Evolutionary conservation across 2,329 filamentous ascomycete species (phyloP).

Genomic region (Penicillium paneum): DNA sequence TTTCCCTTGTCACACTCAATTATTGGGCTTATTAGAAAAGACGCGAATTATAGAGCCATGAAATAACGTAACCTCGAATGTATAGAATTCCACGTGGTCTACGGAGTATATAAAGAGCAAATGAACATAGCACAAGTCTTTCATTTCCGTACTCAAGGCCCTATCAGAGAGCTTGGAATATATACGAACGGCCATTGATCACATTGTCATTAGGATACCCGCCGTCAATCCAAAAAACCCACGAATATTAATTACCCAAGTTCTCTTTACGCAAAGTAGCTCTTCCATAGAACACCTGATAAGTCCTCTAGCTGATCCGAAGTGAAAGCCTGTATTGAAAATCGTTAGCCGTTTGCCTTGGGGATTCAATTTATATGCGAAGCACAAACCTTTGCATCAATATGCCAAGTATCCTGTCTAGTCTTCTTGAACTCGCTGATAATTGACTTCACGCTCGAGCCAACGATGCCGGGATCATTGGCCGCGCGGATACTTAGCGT

Average conservation of each 20-base stretch:
- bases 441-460: constrained; percentile 91
- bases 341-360: constrained; percentile 18
- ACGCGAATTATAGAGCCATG: too few relatives aligned
- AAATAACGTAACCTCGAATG: too few relatives aligned
- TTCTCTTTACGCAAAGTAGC: constrained; percentile 76
- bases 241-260: not conserved
- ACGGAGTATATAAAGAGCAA: not conserved
- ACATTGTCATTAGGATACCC: not conserved
- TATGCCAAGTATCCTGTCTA: constrained; percentile 95
- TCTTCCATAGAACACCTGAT: constrained; percentile 98
- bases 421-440: constrained; percentile 99
- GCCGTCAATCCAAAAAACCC: not conserved
- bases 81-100: too few relatives aligned
- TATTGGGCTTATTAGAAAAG: not conserved
- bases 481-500: constrained; percentile 80
- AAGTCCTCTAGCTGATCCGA: constrained; percentile 90
- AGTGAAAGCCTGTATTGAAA: constrained; percentile 69
- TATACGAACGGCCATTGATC: not conserved
- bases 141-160: not conserved
- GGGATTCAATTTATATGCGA: not conserved
- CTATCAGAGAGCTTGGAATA: not conserved
- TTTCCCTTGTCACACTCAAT: not conserved
- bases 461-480: constrained; percentile 84
- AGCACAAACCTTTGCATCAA: constrained; percentile 84
- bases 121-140: not conserved